phyloP scores from a whole-genome alignment of 2,329 filamentous ascomycete species.

The Penicillium digitatum region DNA sequence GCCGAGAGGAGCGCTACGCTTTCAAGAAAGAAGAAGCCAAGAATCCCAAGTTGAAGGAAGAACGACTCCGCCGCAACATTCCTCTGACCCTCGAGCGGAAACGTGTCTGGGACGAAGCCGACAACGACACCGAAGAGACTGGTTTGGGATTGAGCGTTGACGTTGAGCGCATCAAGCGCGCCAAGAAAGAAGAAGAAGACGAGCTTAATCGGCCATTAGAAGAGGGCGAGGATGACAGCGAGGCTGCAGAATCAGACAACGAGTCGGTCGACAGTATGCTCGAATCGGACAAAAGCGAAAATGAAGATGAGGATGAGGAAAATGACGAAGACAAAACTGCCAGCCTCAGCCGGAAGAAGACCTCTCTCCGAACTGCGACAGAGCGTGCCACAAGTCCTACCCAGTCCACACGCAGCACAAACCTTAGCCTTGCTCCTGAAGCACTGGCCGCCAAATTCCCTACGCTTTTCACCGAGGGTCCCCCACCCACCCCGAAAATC shows the following conservation, averaged over 20 bases:
- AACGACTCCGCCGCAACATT: conserved; percentile 72
- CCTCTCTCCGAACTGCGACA: conserved; percentile 36
- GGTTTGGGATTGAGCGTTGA: conserved; percentile 47
- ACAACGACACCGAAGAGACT: conserved; percentile 47
- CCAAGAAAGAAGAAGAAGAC: conserved; percentile 46
- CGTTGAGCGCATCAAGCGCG: conserved; percentile 48
- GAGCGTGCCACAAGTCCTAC: conserved; percentile 54
- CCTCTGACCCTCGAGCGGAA: conserved; percentile 81
- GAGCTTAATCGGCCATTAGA: conserved; percentile 38
- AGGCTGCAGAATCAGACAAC: conserved; percentile 47
- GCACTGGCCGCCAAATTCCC: conserved; percentile 60
- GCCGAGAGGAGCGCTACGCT: conserved; percentile 70
- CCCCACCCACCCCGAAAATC: conserved; percentile 68
- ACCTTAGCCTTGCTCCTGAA: conserved; percentile 58
- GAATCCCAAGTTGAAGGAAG: conserved; percentile 69
- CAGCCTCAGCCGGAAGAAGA: conserved; percentile 34
- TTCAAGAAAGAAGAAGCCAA: conserved; percentile 81
- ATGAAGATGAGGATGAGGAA: conserved; percentile 44
- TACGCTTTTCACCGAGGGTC: conserved; percentile 51
- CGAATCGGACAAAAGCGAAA: conserved; percentile 50
- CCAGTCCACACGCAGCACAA: conserved; percentile 55
- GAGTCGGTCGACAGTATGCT: conserved; percentile 75
- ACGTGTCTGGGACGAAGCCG: conserved; percentile 80
- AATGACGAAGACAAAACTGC: conserved; percentile 43
- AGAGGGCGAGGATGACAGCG: conserved; percentile 46